Evolutionary conservation across 1,139 yeast genomes (phyloP), one percentile per base, ranked within the genome.

Genomic region (Geotrichum carabidarum): DNA sequence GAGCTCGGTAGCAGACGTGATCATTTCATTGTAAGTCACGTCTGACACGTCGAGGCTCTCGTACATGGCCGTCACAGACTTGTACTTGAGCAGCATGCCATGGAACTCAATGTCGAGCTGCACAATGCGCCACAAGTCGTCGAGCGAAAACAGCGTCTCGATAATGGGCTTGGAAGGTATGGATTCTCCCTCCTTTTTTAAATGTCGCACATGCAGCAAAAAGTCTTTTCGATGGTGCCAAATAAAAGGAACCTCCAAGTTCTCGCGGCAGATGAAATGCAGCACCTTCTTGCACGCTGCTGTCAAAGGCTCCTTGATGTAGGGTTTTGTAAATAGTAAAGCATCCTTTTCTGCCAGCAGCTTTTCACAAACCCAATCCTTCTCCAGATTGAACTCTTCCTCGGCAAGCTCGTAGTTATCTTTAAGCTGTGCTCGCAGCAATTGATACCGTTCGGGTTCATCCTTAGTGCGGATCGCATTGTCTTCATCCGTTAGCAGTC

Each of bases 151-250:
- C 42, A 75, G 61, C 48, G 59, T 58, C 71, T 89, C 96, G 55
- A 59, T 57, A 2, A 41, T 46, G 32, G 53, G 54, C 41, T 53
- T 55, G 74, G 61, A 36, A 22, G 41, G 32, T 34, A 14, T 79
- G 49, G 73, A 74, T 34, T 75, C 76, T 63, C 80, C 84, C 22
- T 76, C 77, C 0, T 70, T 55, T 34, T 60, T 53, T 14, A 43
- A 6, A 18, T 38, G 27, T 7, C 43, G 49, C 22, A 48, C 44
- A 62, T 76, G 75, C 53, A 86, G 74, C 40, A 89, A 76, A 67
- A 86, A 90, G 70, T 93, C 98, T 69, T 95, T 86, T 68, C 98
- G 86, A 66, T 90, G 96, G 38, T 91, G 85, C 88, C 96, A 91
- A 58, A 93, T 90, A 66, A 90, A 88, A n/a, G 99, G 98, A 3